Conservation (phyloP, 2,329 filamentous ascomycete species). For the Penicillium sumatraense region DNA sequence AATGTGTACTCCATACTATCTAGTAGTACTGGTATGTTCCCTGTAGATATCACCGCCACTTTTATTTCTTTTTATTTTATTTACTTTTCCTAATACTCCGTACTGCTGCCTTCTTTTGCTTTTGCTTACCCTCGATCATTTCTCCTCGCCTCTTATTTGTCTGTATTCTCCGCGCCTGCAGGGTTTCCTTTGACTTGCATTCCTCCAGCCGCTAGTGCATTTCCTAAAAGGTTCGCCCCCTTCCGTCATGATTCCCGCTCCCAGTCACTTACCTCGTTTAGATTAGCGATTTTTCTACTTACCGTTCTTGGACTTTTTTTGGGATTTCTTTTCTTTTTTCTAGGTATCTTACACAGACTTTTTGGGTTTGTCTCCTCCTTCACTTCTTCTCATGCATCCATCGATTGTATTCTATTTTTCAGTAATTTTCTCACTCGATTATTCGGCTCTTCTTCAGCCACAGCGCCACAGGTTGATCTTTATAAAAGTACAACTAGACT, state of each 20-base stretch:
- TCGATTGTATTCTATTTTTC: not conserved
- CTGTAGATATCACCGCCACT: not conserved
- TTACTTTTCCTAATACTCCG: not conserved
- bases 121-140: not conserved
- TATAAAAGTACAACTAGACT: not conserved
- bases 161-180: conserved; percentile 14
- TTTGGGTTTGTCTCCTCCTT: not conserved
- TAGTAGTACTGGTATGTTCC: not conserved
- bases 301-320: no score
- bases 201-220: conserved; percentile 22
- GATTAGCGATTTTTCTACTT: conserved; percentile 20
- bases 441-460: conserved; percentile 11
- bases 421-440: conserved; percentile 7
- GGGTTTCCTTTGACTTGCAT: conserved; percentile 24
- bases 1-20: not conserved
- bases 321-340: not conserved
- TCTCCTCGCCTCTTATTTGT: not conserved
- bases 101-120: not conserved
- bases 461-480: conserved; percentile 8
- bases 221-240: conserved; percentile 21
- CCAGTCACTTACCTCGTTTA: conserved; percentile 16
- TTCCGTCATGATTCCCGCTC: conserved; percentile 27
- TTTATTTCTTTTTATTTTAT: not conserved
- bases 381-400: not conserved
- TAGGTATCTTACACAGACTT: no score